These are phyloP conservation scores for Diaporthe aspalathi DNA, from an alignment of 2,329 filamentous ascomycete genomes.

Conservation along the genomic window DNA sequence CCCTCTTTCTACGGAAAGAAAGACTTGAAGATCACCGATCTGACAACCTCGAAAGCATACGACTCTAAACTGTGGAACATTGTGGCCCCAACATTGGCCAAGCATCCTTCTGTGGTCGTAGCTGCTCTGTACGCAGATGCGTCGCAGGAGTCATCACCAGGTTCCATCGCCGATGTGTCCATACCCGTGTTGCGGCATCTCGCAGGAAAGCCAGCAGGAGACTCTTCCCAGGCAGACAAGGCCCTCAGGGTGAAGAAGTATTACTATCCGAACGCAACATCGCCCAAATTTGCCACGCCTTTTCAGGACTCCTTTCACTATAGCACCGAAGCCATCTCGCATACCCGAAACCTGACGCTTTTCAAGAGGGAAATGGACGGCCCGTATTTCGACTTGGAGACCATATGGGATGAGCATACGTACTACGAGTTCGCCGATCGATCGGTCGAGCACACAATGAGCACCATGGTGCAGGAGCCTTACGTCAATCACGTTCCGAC, in stretches of 20 bases:
- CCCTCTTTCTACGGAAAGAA: too few species aligned
- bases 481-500: constrained; percentile 82
- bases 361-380: constrained; percentile 72
- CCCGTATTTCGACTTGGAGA: constrained; percentile 79
- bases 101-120: constrained; percentile 28
- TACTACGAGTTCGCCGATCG: constrained; percentile 76
- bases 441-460: constrained; percentile 78
- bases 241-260: constrained; percentile 26
- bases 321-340: constrained; percentile 58
- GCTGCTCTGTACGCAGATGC: constrained; percentile 37
- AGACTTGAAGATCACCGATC: not conserved
- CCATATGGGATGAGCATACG: constrained; percentile 83
- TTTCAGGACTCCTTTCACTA: constrained; percentile 42
- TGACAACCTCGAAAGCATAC: constrained; percentile 33
- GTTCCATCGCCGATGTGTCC: constrained; percentile 7
- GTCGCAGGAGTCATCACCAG: not conserved
- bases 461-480: constrained; percentile 49
- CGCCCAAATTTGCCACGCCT: constrained; percentile 36
- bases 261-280: constrained; percentile 33
- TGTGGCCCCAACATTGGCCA: constrained; percentile 21
- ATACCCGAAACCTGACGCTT: constrained; percentile 74
- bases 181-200: constrained; percentile 36
- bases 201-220: constrained; percentile 29
- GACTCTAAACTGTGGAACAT: constrained; percentile 33
- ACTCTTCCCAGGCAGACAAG: not conserved